Evolutionary conservation across 2,329 filamentous ascomycete genomes (phyloP).

Genomic region (Curvularia lunata): DNA sequence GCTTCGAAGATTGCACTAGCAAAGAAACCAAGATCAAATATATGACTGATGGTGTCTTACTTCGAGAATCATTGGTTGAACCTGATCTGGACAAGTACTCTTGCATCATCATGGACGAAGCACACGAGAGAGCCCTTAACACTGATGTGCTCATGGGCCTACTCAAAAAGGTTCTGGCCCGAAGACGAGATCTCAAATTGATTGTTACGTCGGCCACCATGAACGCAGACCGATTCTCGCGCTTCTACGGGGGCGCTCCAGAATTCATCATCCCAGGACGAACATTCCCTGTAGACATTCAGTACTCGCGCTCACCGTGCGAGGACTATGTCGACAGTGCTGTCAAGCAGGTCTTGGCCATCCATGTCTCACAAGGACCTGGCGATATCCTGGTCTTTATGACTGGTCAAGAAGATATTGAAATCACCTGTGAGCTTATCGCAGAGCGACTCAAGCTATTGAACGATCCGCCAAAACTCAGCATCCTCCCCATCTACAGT

Average conservation of each 20-base stretch:
- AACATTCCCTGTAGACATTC: slow-evolving; percentile 95
- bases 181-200: slow-evolving; percentile 88
- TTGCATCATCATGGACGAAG: slow-evolving; percentile 99
- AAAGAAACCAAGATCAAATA: slow-evolving; percentile 97
- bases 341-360: slow-evolving; percentile 92
- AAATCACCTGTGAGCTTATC: slow-evolving; percentile 91
- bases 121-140: slow-evolving; percentile 93
- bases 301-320: slow-evolving; percentile 92
- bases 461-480: slow-evolving; percentile 93
- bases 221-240: slow-evolving; percentile 95
- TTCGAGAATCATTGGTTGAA: slow-evolving; percentile 92
- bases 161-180: slow-evolving; percentile 93
- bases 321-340: slow-evolving; percentile 98
- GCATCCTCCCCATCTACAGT: slow-evolving; percentile 96
- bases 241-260: slow-evolving; percentile 94
- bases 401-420: slow-evolving; percentile 99
- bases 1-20: slow-evolving; percentile 97
- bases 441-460: slow-evolving; percentile 85
- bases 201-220: slow-evolving; percentile 99
- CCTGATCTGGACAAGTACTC: slow-evolving; percentile 94
- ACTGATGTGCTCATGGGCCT: slow-evolving; percentile 97
- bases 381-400: slow-evolving; percentile 99
- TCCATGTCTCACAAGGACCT: slow-evolving; percentile 90
- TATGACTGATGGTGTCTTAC: slow-evolving; percentile 96
- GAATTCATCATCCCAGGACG: slow-evolving; percentile 96